Base-by-base conservation (phyloP, 306 rosid species). In the Mucuna pruriens region DNA sequence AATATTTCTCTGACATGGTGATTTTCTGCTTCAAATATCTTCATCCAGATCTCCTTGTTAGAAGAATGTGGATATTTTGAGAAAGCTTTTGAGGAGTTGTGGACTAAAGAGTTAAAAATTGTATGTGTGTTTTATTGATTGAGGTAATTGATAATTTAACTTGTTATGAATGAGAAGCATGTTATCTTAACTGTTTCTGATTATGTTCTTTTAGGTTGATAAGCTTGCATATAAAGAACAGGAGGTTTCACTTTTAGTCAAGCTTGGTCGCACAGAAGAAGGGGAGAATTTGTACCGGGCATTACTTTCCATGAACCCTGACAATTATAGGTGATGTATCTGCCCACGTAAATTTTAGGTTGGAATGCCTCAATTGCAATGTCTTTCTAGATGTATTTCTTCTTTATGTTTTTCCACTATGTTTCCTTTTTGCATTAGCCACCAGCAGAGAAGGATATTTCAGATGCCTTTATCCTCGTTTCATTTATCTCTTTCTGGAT, bases 231-330 rank as follows among this genome's bases (percentile, higher is more conserved):
- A 84, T 78, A 92, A 89, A 83, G 97, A 95, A 71, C 92, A 90
- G 85, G 97, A 92, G 89, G 97, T 89, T 88, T 87, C 95, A 65
- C 97, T 92, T 77, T 71, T 91, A 42, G 88, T 91, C 55, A 92
- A 92, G 90, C 97, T 92, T 92, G 97, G 89, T 77, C 87, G 55
- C 83, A 69, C 90, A 17, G 93, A 91, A 84, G 95, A 92, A 82
- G 95, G 88, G 17, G 91, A 89, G 76, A 84, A 91, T 71, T 83
- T 95, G 86, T 91, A 89, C 86, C 86, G 54, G 85, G 57, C 79
- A 38, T 85, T 95, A 74, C 97, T 95, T 75, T 85, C 88, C 81
- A 87, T 92, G 90, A 95, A 95, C 84, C 97, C 97, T 16, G 97
- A 95, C 92, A 91, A 92, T 73, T 95, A 95, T 84, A 82, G 94